Base-by-base conservation (phyloP, 306 rosid species). In the Pachyrhizus erosus region DNA sequence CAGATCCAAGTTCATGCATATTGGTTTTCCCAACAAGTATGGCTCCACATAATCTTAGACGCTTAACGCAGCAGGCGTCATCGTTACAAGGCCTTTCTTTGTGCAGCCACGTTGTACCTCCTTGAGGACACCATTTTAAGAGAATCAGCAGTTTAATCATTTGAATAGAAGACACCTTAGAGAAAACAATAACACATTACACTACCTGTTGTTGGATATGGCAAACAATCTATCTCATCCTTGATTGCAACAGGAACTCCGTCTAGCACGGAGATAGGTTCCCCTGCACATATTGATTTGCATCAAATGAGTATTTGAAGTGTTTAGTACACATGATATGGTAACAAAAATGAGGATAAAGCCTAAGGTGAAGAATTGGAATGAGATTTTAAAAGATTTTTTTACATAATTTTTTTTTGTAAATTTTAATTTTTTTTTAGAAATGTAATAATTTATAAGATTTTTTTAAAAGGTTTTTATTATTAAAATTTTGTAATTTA, bases 1-100 rank as follows among this genome's bases (percentile, higher is more conserved):
- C 99, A 34, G 95, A 84, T 6, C 99, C 99, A 84, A 95, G 96
- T 86, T 95, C 99, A 86, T 95, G 99, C 99, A 95, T 95, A 84
- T 95, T 95, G 82, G 96, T 91, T 80, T 95, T 95, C 43, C 99
- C 99, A 65, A 95, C 95, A 52, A 95, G 89, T 65, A 93, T 67
- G 40, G 97, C 94, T 5, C 99, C 99, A 1, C 98, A 93, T 61
- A 57, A 79, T 78, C 96, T 85, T 64, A 93, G 91, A 71, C 92
- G 88, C 88, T 89, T 85, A 51, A 95, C 94, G 69, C 97, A 95
- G 74, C 93, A 85, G 66, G 99, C 98, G 26, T 95, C 99, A 45
- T 87, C 90, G 9, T 62, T 81, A 72, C 97, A 95, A 49, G 83
- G 81, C 83, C 99, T 93, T 78, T 79, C 71, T 80, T 91, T 89